phyloP scores from a whole-genome alignment of 331 rosid species.

The Ulmus americana region DNA sequence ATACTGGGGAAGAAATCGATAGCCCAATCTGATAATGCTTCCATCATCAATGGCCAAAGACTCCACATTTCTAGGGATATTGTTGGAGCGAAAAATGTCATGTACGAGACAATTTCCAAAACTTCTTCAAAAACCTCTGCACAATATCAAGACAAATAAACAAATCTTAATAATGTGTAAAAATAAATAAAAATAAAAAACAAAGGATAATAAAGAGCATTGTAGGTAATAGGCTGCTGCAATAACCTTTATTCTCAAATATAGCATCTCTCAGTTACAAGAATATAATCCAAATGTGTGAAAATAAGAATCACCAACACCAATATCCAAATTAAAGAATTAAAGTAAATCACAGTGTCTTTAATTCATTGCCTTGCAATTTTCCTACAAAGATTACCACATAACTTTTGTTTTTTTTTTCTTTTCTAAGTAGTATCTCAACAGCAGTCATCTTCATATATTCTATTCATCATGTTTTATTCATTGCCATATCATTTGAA shows the following conservation, averaged over 20 bases:
- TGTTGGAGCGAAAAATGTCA: constrained; percentile 88
- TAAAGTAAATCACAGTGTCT: too few species aligned
- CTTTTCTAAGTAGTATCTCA: too few species aligned
- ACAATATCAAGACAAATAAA: constrained; percentile 2
- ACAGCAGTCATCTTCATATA: too few species aligned
- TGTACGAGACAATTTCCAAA: constrained; percentile 80
- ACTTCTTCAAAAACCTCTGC: constrained; percentile 99
- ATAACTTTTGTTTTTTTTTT: too few species aligned
- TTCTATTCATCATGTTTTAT: too few species aligned
- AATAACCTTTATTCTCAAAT: neutral
- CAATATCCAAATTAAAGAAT: too few species aligned
- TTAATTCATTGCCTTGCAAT: too few species aligned
- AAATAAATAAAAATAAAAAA: neutral
- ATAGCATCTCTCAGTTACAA: too few species aligned
- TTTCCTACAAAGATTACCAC: too few species aligned
- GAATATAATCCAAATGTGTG: too few species aligned
- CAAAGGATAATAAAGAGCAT: neutral
- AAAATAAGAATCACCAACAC: too few species aligned
- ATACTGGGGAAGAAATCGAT: constrained; percentile 87
- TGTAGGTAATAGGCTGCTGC: neutral
- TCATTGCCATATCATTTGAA: too few species aligned
- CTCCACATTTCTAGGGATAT: constrained; percentile 92
- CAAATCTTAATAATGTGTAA: neutral
- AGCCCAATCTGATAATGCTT: constrained; percentile 90
- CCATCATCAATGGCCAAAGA: constrained; percentile 95